Base-by-base conservation (phyloP, 2,329 filamentous ascomycete species). In the Neopestalotiopsis clavispora region DNA sequence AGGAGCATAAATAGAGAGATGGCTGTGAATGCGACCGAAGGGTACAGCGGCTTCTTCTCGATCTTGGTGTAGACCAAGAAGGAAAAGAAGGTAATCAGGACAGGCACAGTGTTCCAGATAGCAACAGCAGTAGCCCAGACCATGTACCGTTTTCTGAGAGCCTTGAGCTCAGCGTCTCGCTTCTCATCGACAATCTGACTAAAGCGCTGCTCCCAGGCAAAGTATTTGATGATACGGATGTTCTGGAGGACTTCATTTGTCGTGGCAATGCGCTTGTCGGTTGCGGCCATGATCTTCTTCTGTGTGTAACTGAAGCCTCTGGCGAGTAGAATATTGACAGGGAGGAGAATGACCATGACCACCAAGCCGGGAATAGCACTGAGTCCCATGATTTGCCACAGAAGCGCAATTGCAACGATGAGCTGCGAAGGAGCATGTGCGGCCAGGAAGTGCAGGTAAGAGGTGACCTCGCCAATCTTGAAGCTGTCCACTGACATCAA, bases 401-500 rank as follows among this genome's bases (percentile, higher is more conserved):
- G 89, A 58, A 99, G 84, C 20, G 88, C 84, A 70, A 98, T 86
- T 4, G 94, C 93, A 60, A 98, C 89, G 60, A 92, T 82, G 52
- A 99, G 88, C 81, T 98, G 95, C 0, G 96, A 93, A 0, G 96
- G 96, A 1, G 95, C 95, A 70, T 92, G 91, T 0, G 95, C 95
- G 85, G 95, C 92, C n/a, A 99, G 85, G 80, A 97, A 99, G 81
- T 99, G 96, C 40, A 99, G 84, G 78, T 99, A 99, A 0, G 95
- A 93, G 49, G 94, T 96, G 69, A 97, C 91, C 78, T 99, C 96
- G 71, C 94, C 93, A 67, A 99, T 94, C 83, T 99, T 99, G 89
- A 98, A 98, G 62, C 95, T 98, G 84, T 99, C 97, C 56, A 99
- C 97, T 12, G 96, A 97, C 96, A 99, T 99, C 73, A 99, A 85